Evolutionary conservation across 2,329 filamentous ascomycete species (phyloP), one percentile per base, ranked within the genome.

Genomic region (Botrytis fragariae): DNA sequence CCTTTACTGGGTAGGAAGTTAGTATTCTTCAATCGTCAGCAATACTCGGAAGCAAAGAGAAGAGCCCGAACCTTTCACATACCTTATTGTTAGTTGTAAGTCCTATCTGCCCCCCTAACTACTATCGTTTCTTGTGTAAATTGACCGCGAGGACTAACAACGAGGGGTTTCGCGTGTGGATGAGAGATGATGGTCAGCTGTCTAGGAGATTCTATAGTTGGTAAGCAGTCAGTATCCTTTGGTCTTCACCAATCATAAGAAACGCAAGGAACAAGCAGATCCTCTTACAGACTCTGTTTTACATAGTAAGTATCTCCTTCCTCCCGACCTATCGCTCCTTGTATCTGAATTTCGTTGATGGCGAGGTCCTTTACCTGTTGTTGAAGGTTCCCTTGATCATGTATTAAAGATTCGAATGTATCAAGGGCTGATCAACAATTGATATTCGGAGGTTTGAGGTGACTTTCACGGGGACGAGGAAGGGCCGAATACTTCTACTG

Each of bases 351-450:
- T 18, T 2, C 1, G n/a, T 9, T 32, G n/a, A 57, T 29, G 2
- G 51, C 51, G n/a, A 29, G n/a, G 14, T 29, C 14, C 7, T 29
- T 8, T 29, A 9, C 51, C n/a, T 18, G 51, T 29, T 2, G 3
- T 9, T 57, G n/a, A 8, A 29, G n/a, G 7, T 29, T 3, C 25
- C 16, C 25, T 14, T 54, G 0, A 54, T 16, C 25, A 54, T 16
- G 1, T 57, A 14, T 0, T 18, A 4, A 4, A 57, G n/a, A 18
- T 3, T 0, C 3, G 1, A 29, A 4, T 16, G n/a, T 6, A 3
- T 16, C 9, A 29, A 57, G 14, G 7, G 14, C 51, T 18, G 51
- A 57, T 32, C n/a, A 18, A 29, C 51, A 6, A 57, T 16, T 29
- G 51, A 18, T 57, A 29, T 32, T 29, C 1, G 14, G 3, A 29